A percentile compares a stretch with the other conserved stretches of the same genome.
Conservation (phyloP, 257 asterid species). For the Apocynum venetum region DNA sequence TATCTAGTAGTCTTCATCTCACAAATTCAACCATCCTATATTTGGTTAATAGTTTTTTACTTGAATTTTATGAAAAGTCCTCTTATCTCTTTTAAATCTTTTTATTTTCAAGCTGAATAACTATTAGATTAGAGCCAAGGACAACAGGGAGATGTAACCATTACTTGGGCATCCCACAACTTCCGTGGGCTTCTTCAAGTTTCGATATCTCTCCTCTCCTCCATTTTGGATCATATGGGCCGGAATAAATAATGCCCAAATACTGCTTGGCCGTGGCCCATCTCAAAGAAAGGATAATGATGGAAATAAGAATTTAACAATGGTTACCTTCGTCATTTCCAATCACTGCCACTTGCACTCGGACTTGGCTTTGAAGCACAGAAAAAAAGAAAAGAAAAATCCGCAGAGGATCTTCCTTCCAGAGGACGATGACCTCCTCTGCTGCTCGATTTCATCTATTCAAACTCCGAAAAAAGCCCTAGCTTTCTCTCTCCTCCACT, state of each 20-base stretch:
- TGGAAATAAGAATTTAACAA: neutral
- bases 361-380: slow-evolving; percentile 7
- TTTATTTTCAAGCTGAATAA: too few species aligned
- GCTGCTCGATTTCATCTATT: slow-evolving; percentile 40
- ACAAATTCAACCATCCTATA: too few species aligned
- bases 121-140: too few species aligned
- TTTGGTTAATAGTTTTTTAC: too few species aligned
- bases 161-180: too few species aligned
- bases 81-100: too few species aligned
- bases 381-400: slow-evolving; percentile 11
- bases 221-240: too few species aligned
- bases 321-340: slow-evolving; percentile 37
- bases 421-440: slow-evolving; percentile 37
- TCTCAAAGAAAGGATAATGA: neutral
- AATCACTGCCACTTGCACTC: slow-evolving; percentile 29
- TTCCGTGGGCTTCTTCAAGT: too few species aligned
- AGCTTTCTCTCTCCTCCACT: slow-evolving; percentile 4
- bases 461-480: slow-evolving; percentile 35
- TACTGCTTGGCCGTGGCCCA: neutral
- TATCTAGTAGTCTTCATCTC: too few species aligned
- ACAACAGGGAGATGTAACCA: too few species aligned
- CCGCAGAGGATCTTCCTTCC: slow-evolving; percentile 15
- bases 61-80: too few species aligned
- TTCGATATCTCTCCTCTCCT: too few species aligned
- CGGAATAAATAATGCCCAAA: neutral